A percentile compares a stretch with the other conserved stretches of the same genome.
Conservation (phyloP, 371 early-diverging fungal genomes). For the Mucor piriformis region DNA sequence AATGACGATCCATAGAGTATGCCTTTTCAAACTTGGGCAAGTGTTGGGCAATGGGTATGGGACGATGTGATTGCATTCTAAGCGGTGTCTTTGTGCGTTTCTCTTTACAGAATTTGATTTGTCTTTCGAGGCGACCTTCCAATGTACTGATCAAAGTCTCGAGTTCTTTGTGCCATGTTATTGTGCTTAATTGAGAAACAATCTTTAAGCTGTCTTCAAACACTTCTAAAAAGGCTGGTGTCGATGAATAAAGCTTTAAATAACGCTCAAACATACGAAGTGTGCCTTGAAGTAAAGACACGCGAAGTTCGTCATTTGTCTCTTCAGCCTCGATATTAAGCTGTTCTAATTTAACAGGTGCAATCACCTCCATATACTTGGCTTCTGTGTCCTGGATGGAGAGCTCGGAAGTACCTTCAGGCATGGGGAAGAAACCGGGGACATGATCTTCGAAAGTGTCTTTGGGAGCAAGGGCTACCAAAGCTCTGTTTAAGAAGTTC, state of each 20-base stretch:
- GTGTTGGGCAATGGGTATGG: constrained; percentile 87
- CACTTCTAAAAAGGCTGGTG: constrained; percentile 64
- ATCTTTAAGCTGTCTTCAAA: constrained; percentile 55
- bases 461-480: constrained; percentile 59
- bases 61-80: constrained; percentile 81
- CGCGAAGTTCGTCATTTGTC: constrained; percentile 19
- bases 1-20: constrained; percentile 81
- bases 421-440: constrained; percentile 58
- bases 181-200: constrained; percentile 27
- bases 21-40: constrained; percentile 90
- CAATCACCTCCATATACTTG: constrained; percentile 23
- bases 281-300: constrained; percentile 43
- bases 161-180: constrained; percentile 34
- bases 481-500: constrained; percentile 64
- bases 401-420: constrained; percentile 31
- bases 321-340: constrained; percentile 27
- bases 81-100: constrained; percentile 70
- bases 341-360: constrained; percentile 25
- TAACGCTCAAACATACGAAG: constrained; percentile 53
- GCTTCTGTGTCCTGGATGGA: constrained; percentile 37
- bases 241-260: constrained; percentile 58
- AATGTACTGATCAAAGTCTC: constrained; percentile 29
- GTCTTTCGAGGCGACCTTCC: constrained; percentile 51
- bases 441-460: constrained; percentile 35
- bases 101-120: constrained; percentile 60